Conservation (phyloP, 2,329 filamentous ascomycete species). For the Monosporascus sp. region DNA sequence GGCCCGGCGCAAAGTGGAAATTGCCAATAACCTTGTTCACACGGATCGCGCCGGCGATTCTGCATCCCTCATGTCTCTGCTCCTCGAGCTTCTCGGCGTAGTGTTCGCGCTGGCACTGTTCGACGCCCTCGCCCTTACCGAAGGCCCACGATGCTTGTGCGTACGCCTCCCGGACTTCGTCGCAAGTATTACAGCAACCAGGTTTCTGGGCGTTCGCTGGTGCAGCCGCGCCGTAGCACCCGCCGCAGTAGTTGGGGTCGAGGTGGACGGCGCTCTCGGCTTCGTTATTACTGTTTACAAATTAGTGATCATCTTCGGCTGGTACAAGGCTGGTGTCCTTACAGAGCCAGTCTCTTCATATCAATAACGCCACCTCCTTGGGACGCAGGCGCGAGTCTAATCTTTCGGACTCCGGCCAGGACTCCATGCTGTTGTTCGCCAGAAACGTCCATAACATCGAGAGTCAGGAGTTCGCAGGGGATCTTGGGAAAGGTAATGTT, state of each 20-base stretch:
- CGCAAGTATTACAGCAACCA: conserved; percentile 96
- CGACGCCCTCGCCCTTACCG: conserved; percentile 82
- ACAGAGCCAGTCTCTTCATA: conserved; percentile 62
- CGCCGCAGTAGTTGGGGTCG: conserved; percentile 86
- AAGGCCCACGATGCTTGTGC: conserved; percentile 89
- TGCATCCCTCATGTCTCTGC: conserved; percentile 87
- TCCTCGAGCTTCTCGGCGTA: conserved; percentile 83
- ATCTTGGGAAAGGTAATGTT: conserved; percentile 94
- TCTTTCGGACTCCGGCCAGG: conserved; percentile 86
- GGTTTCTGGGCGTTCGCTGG: conserved; percentile 67
- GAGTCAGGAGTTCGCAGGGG: conserved; percentile 89
- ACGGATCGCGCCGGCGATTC: conserved; percentile 82
- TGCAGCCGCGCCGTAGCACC: conserved; percentile 79
- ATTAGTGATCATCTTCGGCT: conserved; percentile 1
- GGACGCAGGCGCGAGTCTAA: conserved; percentile 65
- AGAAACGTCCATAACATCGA: conserved; percentile 98
- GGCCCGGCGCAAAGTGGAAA: conserved; percentile 95
- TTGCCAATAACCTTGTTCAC: conserved; percentile 99
- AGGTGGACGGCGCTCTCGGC: conserved; percentile 71
- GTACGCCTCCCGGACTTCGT: conserved; percentile 94
- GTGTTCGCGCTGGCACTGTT: conserved; percentile 93
- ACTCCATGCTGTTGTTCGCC: conserved; percentile 95
- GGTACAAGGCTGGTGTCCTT: conserved; percentile 25
- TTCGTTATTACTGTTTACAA: conserved; percentile 38
- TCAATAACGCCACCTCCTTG: conserved; percentile 77